phyloP scores from a whole-genome alignment of 2,329 filamentous ascomycete species.

The Atkinsonella texensis region DNA sequence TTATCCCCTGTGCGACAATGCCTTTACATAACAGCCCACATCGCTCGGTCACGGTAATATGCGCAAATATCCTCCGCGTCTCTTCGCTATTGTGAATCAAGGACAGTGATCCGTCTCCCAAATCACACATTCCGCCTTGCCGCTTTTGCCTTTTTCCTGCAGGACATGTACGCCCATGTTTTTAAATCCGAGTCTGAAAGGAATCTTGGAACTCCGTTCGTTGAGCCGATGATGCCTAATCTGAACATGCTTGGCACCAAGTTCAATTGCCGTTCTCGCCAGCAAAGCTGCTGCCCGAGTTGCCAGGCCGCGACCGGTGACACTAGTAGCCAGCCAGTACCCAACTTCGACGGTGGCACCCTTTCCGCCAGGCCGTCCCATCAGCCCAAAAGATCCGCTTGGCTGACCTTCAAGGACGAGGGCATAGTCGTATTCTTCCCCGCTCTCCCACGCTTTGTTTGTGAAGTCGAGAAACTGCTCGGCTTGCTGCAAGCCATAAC shows the following conservation, averaged over 20 bases:
- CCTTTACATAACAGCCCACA: too few species aligned
- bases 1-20: too few species aligned
- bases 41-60: too few species aligned
- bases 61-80: too few species aligned
- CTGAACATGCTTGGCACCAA: slow-evolving; percentile 8
- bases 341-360: slow-evolving; percentile 7
- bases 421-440: slow-evolving; percentile 9
- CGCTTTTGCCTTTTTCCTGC: not conserved
- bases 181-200: slow-evolving; percentile 7
- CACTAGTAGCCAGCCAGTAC: slow-evolving; percentile 11
- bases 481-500: slow-evolving; percentile 8
- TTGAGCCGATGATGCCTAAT: slow-evolving; percentile 9
- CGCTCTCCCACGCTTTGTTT: slow-evolving; percentile 5
- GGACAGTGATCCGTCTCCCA: not conserved
- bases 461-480: slow-evolving; percentile 4
- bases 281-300: slow-evolving; percentile 9
- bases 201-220: slow-evolving; percentile 6
- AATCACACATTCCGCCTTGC: not conserved
- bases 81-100: too few species aligned
- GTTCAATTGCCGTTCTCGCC: slow-evolving; percentile 7
- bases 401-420: slow-evolving; percentile 4
- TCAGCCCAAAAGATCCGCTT: slow-evolving; percentile 9
- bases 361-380: not conserved
- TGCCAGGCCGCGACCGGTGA: slow-evolving; percentile 10
- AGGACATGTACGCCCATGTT: not conserved